Base-by-base conservation (phyloP, 306 rosid genomes). In the Prunus campanulata region DNA sequence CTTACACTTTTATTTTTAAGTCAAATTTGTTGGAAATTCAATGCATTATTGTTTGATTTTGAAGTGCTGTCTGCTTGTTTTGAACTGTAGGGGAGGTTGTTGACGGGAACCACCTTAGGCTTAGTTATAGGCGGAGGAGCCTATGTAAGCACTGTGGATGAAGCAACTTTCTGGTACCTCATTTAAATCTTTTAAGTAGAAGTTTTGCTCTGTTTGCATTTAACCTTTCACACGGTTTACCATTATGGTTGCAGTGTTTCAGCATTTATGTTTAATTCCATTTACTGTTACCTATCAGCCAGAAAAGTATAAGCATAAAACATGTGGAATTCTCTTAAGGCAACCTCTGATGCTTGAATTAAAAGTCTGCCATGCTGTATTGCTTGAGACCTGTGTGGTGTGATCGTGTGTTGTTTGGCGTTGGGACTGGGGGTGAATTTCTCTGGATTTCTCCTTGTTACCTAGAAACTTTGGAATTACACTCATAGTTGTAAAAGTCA, bases 91-190 rank as follows among this genome's bases (percentile, higher is more conserved):
- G 97, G 97, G 82, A 88, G 92, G 83, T 74, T 95, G 74, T 83
- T 85, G 46, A 95, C 97, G 9, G 98, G 96, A 77, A 92, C 93
- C 66, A 83, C 98, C 73, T 75, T 95, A 68, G 97, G 98, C 75
- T 83, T 90, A 71, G 77, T 83, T 81, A 92, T 95, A 81, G 92
- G 96, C 35, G 93, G 96, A 68, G 98, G 97, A 85, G 97, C 98
- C 88, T 95, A 95, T 83, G 95, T 85, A 87, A 89, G 97, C 85
- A 95, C 98, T 22, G 97, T 90, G 85, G 98, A 95, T 87, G 98
- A 95, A 85, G 96, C 98, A 85, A 95, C 98, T 83, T 95, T 95
- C 89, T 92, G 97, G 98, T 95, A 95, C 89, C 76, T 76, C 83
- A 77, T 83, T 87, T 83, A 66, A 68, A 59, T 80, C 74, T 81